phyloP scores from a whole-genome alignment of 495 filamentous ascomycete genomes.

The Neurospora tetrasperma region DNA sequence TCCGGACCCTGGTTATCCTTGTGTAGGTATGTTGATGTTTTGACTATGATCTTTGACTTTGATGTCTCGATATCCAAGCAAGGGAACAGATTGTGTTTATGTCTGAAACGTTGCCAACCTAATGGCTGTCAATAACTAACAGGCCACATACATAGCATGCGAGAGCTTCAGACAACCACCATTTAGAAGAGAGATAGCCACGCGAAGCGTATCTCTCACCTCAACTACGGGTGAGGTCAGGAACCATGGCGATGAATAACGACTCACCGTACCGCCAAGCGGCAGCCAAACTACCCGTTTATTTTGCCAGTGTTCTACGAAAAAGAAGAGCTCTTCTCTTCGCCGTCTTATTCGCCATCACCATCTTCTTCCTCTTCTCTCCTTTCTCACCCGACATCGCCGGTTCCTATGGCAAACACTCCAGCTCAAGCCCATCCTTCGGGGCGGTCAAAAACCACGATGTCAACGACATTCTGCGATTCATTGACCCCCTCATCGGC shows the following conservation, averaged over 20 bases:
- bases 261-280: constrained; percentile 15
- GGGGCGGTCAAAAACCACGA: background rate
- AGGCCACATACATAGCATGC: background rate
- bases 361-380: constrained; percentile 17
- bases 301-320: constrained; percentile 26
- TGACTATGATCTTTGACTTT: background rate
- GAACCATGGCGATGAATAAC: background rate
- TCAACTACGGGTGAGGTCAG: background rate
- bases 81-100: background rate
- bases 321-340: constrained; percentile 25
- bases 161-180: background rate
- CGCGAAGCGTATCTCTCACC: background rate
- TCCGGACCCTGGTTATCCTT: background rate
- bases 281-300: constrained; percentile 15
- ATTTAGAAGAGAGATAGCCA: background rate
- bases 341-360: constrained; percentile 18
- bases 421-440: background rate
- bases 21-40: background rate
- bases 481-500: constrained; percentile 49
- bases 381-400: constrained; percentile 19
- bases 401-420: constrained; percentile 3
- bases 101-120: background rate
- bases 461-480: constrained; percentile 26
- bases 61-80: background rate
- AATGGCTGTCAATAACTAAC: background rate